Evolutionary conservation across 805 yeast species (phyloP).

Genomic region (Cyberlindnera amylophila): DNA sequence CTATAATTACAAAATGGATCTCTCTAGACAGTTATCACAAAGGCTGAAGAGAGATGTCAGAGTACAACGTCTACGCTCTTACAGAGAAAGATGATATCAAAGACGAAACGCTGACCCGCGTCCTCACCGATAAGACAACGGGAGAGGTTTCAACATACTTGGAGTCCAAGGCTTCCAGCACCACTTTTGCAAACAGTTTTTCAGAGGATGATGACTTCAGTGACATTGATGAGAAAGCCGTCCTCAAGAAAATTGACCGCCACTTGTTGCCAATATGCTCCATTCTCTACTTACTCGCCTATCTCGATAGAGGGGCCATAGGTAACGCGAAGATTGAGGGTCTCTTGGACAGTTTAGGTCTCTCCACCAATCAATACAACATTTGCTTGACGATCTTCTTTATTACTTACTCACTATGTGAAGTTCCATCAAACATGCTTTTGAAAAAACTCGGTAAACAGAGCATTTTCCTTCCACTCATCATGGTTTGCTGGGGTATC

Average conservation of each 20-base stretch:
- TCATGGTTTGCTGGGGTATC: slow-evolving; percentile 17
- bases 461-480: slow-evolving; percentile 12
- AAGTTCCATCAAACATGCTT: slow-evolving; percentile 19
- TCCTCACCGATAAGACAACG: slow-evolving; percentile 2
- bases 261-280: slow-evolving; percentile 17
- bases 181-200: not conserved
- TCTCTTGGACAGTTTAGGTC: slow-evolving; percentile 5
- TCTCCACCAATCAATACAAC: slow-evolving; percentile 10
- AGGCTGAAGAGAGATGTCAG: not conserved
- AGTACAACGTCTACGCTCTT: slow-evolving; percentile 5
- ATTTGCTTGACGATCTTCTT: slow-evolving; percentile 17
- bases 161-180: slow-evolving; percentile 3
- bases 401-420: slow-evolving; percentile 19
- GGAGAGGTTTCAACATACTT: slow-evolving; percentile 5
- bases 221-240: slow-evolving; percentile 5
- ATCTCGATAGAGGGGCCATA: slow-evolving; percentile 19
- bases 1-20: no score
- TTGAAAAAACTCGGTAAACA: slow-evolving; percentile 19
- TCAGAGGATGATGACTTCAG: slow-evolving; percentile 4
- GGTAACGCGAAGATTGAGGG: slow-evolving; percentile 14
- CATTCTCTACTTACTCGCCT: slow-evolving; percentile 15
- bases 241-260: slow-evolving; percentile 17
- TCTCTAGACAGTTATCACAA: no score
- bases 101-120: not conserved
- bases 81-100: slow-evolving; percentile 2